These are phyloP conservation scores for Penicillium sp. DNA, from an alignment of 2,329 filamentous ascomycete species.

Conservation along the genomic window DNA sequence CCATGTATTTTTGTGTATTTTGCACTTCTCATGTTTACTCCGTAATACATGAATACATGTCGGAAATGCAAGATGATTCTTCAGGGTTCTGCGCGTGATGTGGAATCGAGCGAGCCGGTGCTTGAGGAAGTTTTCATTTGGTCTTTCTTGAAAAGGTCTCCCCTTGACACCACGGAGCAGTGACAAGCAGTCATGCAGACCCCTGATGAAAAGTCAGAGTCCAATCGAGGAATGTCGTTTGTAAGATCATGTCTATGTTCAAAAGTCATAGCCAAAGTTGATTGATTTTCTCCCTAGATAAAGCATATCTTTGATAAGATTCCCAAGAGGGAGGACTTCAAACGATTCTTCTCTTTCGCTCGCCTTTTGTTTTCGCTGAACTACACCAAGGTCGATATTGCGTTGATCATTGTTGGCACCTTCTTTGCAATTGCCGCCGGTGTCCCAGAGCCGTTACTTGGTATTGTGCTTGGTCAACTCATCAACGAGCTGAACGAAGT, in stretches of 20 bases:
- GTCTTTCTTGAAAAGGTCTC: background rate
- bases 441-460: constrained; percentile 41
- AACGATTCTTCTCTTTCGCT: constrained; percentile 24
- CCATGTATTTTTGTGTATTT: background rate
- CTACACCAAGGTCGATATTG: constrained; percentile 29
- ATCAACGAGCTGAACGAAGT: constrained; percentile 40
- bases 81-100: background rate
- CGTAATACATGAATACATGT: background rate
- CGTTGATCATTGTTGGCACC: constrained; percentile 29
- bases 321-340: constrained; percentile 19
- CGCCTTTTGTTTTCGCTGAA: constrained; percentile 30
- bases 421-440: constrained; percentile 39
- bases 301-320: background rate
- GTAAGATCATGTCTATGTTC: background rate
- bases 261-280: background rate
- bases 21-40: background rate
- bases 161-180: background rate
- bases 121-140: background rate
- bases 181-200: background rate
- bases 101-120: background rate
- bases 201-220: background rate
- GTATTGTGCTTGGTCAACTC: constrained; percentile 43
- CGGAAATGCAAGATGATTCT: background rate
- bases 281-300: background rate
- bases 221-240: background rate